Evolutionary conservation across 116 monocot species (phyloP).

Genomic region (Dioscorea cayenensis): DNA sequence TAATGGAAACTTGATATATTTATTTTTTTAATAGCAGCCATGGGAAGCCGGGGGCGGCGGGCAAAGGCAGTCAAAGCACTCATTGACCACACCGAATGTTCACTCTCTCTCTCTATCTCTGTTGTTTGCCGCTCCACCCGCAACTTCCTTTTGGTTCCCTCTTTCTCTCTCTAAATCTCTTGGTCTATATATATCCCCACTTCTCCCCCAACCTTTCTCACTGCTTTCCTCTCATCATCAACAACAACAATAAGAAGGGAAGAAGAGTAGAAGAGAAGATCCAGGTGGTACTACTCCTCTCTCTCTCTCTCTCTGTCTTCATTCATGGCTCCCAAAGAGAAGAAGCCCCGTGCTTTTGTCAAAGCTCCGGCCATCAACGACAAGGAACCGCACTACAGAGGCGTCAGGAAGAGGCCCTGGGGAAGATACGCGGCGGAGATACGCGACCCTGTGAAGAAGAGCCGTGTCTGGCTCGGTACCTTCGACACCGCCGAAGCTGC

Average conservation of each 20-base stretch:
- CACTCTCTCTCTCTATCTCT: background rate
- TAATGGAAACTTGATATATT: too few species aligned
- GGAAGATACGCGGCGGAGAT: conserved; percentile 47
- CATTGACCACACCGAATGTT: background rate
- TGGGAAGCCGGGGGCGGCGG: background rate
- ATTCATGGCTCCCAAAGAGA: background rate
- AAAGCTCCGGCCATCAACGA: background rate
- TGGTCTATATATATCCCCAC: background rate
- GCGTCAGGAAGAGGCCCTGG: conserved; percentile 30
- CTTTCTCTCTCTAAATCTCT: background rate
- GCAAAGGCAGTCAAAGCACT: background rate
- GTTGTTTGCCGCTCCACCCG: background rate
- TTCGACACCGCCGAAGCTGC: conserved; percentile 85
- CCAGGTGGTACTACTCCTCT: background rate
- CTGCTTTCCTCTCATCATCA: background rate
- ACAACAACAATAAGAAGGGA: too few species aligned
- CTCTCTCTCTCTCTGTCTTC: too few species aligned
- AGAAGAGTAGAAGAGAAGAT: background rate
- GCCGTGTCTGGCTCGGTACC: conserved; percentile 64
- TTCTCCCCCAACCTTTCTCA: background rate
- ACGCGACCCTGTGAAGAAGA: conserved; percentile 28
- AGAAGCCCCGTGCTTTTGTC: background rate
- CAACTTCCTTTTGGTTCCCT: background rate
- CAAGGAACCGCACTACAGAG: background rate
- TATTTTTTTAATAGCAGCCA: too few species aligned